These are phyloP conservation scores for Colletotrichum nymphaeae DNA, from an alignment of 2,329 filamentous ascomycete genomes.

Conservation along the genomic window DNA sequence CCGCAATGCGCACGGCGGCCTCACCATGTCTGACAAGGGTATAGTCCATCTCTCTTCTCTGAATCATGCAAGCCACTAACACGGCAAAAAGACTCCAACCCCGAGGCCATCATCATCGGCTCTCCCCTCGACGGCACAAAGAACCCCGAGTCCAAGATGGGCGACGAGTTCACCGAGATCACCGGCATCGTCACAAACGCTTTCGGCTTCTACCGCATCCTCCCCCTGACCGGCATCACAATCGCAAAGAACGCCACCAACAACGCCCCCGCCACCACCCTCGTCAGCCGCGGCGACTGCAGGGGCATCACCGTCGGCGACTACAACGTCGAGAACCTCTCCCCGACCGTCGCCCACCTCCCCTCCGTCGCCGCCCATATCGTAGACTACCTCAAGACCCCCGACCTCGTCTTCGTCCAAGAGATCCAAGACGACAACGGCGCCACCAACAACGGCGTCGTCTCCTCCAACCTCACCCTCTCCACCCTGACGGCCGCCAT, in stretches of 20 bases:
- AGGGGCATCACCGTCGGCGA: constrained; percentile 70
- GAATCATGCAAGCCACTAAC: not conserved
- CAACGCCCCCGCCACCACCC: constrained; percentile 61
- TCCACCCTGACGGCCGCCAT: constrained; percentile 66
- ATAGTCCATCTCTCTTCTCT: constrained; percentile 27
- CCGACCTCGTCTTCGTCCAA: constrained; percentile 76
- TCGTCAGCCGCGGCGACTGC: constrained; percentile 68
- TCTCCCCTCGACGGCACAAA: constrained; percentile 72
- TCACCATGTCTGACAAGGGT: constrained; percentile 71
- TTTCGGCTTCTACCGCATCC: constrained; percentile 77
- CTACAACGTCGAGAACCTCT: constrained; percentile 79
- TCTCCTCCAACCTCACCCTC: constrained; percentile 69
- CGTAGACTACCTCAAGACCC: constrained; percentile 70
- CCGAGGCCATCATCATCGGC: constrained; percentile 75
- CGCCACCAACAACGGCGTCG: constrained; percentile 67
- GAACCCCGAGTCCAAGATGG: constrained; percentile 73
- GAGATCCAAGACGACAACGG: constrained; percentile 78
- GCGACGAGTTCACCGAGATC: constrained; percentile 73
- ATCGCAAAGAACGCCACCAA: constrained; percentile 58
- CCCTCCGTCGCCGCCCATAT: constrained; percentile 73
- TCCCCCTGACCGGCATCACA: constrained; percentile 69
- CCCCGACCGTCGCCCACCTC: constrained; percentile 65
- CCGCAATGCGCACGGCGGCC: constrained; percentile 69
- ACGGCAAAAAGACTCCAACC: constrained; percentile 68
- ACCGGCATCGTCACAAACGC: constrained; percentile 75